Base-by-base conservation (phyloP, 129 eudicot genomes). In the Escallonia rubra region DNA sequence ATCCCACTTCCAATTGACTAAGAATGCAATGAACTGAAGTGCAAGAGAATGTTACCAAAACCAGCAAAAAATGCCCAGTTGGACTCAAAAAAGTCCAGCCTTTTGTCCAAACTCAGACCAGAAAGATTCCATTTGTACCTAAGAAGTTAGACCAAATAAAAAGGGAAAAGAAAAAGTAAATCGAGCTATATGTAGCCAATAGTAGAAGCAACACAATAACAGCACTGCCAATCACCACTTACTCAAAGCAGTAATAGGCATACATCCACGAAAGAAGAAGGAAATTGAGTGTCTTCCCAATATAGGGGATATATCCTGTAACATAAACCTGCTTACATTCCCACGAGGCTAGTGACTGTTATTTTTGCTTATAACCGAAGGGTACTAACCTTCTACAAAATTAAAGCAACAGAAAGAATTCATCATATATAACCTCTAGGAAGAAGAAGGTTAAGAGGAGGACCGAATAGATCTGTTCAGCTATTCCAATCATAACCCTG, bases 1-100 rank as follows among this genome's bases (percentile, higher is more conserved):
- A 54, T 4, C 13, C 57, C 44, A 23, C 58, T 47, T 15, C 40
- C 46, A 44, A 12, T 45, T 46, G 6, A 46, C 10, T 46, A 9
- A 2, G 34, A 54, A 12, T 54, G n/a, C n/a, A 54, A 52, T 11
- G 23, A 54, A 43, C 43, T 10, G 4, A 67, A 58, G 38, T 40
- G 49, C 15, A 53, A 50, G 62, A 75, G 54, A 64, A 47, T 51
- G 64, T 64, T 78, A 94, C 99, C 99, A 70, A 94, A 94, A 64
- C 99, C 99, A 71, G 93, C 94, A 78, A 90, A 94, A 73, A 94
- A 90, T 34, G 97, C 88, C 99, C 99, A 94, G 83, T 94, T 87
- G 42, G 90, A 76, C 83, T 94, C 99, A 54, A 94, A 94, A 80
- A 85, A 90, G 67, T 94, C 90, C 42, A 94, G 83, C 76, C 99